A percentile compares a stretch with the other conserved stretches of the same genome.
Evolutionary conservation across 305 asterid genomes (phyloP).

Genomic region (Salvia sclarea): DNA sequence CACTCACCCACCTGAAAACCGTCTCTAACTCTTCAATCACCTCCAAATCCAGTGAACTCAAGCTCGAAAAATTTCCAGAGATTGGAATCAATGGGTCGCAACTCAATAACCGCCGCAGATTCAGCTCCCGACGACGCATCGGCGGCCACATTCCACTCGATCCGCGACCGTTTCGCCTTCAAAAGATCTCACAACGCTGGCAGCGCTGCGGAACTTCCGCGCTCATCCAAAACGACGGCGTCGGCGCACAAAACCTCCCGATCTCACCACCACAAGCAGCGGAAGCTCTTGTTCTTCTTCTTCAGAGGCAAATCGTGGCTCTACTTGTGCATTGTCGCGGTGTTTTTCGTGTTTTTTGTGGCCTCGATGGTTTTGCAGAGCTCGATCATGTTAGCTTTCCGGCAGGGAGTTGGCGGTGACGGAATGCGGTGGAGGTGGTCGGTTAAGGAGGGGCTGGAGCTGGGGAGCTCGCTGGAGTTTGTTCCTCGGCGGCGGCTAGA

Average conservation of each 20-base stretch:
- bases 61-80: conserved; percentile 17
- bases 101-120: conserved; percentile 48
- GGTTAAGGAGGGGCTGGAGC: conserved; percentile 63
- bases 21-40: conserved; percentile 1
- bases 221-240: conserved; percentile 48
- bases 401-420: conserved; percentile 56
- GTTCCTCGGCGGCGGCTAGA: conserved; percentile 47
- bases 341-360: conserved; percentile 60
- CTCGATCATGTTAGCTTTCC: conserved; percentile 66
- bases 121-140: conserved; percentile 48
- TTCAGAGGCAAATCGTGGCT: conserved; percentile 64
- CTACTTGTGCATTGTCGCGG: conserved; percentile 56
- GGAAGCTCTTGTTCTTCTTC: conserved; percentile 45
- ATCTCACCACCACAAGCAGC: conserved; percentile 65
- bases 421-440: conserved; percentile 76
- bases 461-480: conserved; percentile 79
- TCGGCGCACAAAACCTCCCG: conserved; percentile 58
- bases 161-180: conserved; percentile 93
- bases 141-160: conserved; percentile 57
- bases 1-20: conserved; percentile 13
- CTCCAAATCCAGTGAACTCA: conserved; percentile 19
- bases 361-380: conserved; percentile 86
- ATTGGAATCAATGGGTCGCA: conserved; percentile 48
- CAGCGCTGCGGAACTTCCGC: conserved; percentile 37
- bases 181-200: conserved; percentile 52